phyloP scores from a whole-genome alignment of 2,329 filamentous ascomycete species.

The Chalaropsis ovoidea region DNA sequence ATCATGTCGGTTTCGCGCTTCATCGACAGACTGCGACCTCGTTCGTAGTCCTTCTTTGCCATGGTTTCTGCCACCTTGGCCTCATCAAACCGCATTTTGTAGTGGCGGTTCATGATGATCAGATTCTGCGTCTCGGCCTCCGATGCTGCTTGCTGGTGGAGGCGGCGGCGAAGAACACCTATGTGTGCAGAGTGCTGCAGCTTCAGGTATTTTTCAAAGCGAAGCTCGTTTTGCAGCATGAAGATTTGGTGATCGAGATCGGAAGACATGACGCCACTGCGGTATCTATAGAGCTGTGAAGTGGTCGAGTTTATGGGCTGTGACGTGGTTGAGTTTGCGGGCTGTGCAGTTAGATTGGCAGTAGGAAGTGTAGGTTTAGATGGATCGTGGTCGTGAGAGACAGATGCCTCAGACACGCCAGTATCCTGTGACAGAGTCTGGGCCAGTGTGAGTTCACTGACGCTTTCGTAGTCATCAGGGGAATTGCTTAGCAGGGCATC shows the following conservation, averaged over 20 bases:
- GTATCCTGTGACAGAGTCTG: not conserved
- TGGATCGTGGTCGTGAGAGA: not conserved
- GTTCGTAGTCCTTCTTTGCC: conserved; percentile 61
- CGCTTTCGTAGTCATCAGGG: conserved; percentile 14
- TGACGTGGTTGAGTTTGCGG: not conserved
- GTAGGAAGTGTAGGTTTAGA: not conserved
- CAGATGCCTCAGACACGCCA: not conserved
- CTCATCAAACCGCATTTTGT: conserved; percentile 63
- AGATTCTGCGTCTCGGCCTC: conserved; percentile 77
- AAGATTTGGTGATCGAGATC: conserved; percentile 61
- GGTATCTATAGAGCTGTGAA: not conserved
- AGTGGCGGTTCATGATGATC: conserved; percentile 62
- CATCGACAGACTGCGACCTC: conserved; percentile 60
- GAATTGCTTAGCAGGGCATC: conserved; percentile 15
- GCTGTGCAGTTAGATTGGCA: not conserved
- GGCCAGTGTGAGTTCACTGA: conserved; percentile 29
- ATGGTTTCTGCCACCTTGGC: conserved; percentile 60
- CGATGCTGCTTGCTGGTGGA: conserved; percentile 64
- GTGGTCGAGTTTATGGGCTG: not conserved
- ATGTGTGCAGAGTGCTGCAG: conserved; percentile 75
- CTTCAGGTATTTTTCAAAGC: conserved; percentile 75
- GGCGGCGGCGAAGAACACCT: conserved; percentile 62
- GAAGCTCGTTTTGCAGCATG: conserved; percentile 66
- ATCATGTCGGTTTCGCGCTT: conserved; percentile 67
- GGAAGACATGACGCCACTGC: not conserved